Evolutionary conservation across 768 basidiomycete genomes (phyloP).

Genomic region (Neoboletus subvelutipes): DNA sequence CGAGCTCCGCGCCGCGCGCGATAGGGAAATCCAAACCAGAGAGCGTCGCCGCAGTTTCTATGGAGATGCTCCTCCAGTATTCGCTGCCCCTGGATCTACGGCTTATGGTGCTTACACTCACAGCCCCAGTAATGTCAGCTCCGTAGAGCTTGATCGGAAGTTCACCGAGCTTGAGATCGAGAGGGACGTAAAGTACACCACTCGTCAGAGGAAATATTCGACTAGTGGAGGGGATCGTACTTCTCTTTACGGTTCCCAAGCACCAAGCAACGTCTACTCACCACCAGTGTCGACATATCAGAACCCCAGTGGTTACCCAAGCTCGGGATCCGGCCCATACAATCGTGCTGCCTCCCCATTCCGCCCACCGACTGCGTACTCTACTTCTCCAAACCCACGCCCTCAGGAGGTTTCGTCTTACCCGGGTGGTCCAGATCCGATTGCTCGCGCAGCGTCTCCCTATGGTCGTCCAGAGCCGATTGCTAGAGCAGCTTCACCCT

Average conservation of each 20-base stretch:
- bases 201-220: slow-evolving; percentile 48
- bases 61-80: slow-evolving; percentile 35
- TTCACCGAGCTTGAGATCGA: slow-evolving; percentile 35
- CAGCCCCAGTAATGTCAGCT: slow-evolving; percentile 21
- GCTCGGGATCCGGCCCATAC: slow-evolving; percentile 26
- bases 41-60: slow-evolving; percentile 60
- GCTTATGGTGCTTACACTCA: slow-evolving; percentile 25
- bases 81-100: slow-evolving; percentile 22
- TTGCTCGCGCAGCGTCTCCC: slow-evolving; percentile 33
- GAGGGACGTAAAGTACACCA: slow-evolving; percentile 29
- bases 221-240: slow-evolving; percentile 37
- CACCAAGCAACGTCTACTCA: slow-evolving; percentile 16
- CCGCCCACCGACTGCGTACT: slow-evolving; percentile 32
- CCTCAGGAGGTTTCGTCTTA: slow-evolving; percentile 45
- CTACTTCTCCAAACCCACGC: slow-evolving; percentile 49
- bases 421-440: slow-evolving; percentile 36
- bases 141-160: slow-evolving; percentile 39
- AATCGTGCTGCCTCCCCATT: slow-evolving; percentile 38
- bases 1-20: slow-evolving; percentile 57
- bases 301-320: slow-evolving; percentile 30
- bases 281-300: slow-evolving; percentile 31
- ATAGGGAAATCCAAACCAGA: slow-evolving; percentile 47
- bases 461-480: slow-evolving; percentile 37
- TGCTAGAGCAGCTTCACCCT: slow-evolving; percentile 34
- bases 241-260: slow-evolving; percentile 19